Evolutionary conservation across 176 grass and related monocot species (phyloP), one percentile per base, ranked within the genome.

Genomic region (Elaeis guineensis): DNA sequence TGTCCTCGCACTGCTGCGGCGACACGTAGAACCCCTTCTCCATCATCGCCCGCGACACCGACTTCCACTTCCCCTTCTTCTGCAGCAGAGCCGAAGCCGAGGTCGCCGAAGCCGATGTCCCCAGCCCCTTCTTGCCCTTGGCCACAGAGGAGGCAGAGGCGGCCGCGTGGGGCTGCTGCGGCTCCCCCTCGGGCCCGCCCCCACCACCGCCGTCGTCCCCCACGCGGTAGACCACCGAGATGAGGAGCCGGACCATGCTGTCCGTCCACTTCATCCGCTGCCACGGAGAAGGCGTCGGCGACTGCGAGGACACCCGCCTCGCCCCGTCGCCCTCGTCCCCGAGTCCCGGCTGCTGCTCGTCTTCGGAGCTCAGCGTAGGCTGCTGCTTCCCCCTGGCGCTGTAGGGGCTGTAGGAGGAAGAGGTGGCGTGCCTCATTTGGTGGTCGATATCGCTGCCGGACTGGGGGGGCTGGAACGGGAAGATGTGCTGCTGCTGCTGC

Each of bases 21-120:
- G 92, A 91, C 77, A 97, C 92, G 54, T 52, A 50, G 69, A 72
- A 91, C 16, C 66, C 66, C 11, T 78, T 78, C 18, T 91, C 87
- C 83, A 83, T 71, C 92, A 97, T 97, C 9, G 78, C 78, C 44
- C 39, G 70, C 16, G 92, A 97, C 21, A 97, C 87, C 49, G 83
- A 79, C 69, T 91, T 97, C 92, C 92, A 97, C 81, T 97, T 97
- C 17, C 92, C 92, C 78, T 97, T 97, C 69, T 85, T 90, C 75
- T 90, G 86, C 54, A 62, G 54, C 62, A 51, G 63, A 58, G 57
- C 58, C 55, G 65, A 58, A 58, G 20, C 55, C 58, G 61, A 69
- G 35, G 35, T 11, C 1, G 35, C 35, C 53, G 52, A 77, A 59
- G 25, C 72, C 64, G 61, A 53, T 24, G 7, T 50, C 64, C 51